Base-by-base conservation (phyloP, 1,139 yeast genomes). In the Magnusiomyces paraingens region DNA sequence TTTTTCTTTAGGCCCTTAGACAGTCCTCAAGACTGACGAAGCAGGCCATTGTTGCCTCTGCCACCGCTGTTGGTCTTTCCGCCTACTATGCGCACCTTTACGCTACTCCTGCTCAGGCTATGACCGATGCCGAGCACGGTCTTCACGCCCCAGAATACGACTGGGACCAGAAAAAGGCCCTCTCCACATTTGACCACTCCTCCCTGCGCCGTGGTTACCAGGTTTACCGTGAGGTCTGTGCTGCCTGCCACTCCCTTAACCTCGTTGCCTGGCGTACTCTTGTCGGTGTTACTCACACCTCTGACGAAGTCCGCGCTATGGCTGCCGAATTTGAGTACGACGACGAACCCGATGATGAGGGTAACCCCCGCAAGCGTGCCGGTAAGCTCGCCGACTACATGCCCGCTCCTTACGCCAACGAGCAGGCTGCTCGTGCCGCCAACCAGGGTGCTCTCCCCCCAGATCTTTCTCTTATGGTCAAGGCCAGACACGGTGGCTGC, bases 381-480 rank as follows among this genome's bases (percentile, higher is more conserved):
- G 99, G 99, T 77, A 94, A 93, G 78, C 82, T 93, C 70, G 91
- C 98, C 61, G 99, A 93, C 75, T 83, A 86, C 76, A 78, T 94
- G 66, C 98, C 95, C 65, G 87, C 86, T 62, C 99, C 99, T 58
- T 93, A 93, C 73, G 90, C 87, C 64, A 93, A 93, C 72, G 99
- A 93, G 74, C 95, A 94, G 78, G 98, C 98, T 62, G 99, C 99
- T 53, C 89, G 99, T 80, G 97, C 99, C 63, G 97, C 96, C 62
- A 93, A 93, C 81, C 97, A 89, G 77, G 99, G 99, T 75, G 97
- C 99, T 59, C 80, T 86, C 64, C 99, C 99, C 60, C 99, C 99
- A 61, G 99, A 93, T 77, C 83, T 93, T 72, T 90, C 97, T 44
- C 81, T 93, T 73, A 89, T 93, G 70, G 95, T 93, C 73, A 93